These are phyloP conservation scores for Galeopsis tetrahit DNA, from an alignment of 257 asterid genomes.

Conservation along the genomic window DNA sequence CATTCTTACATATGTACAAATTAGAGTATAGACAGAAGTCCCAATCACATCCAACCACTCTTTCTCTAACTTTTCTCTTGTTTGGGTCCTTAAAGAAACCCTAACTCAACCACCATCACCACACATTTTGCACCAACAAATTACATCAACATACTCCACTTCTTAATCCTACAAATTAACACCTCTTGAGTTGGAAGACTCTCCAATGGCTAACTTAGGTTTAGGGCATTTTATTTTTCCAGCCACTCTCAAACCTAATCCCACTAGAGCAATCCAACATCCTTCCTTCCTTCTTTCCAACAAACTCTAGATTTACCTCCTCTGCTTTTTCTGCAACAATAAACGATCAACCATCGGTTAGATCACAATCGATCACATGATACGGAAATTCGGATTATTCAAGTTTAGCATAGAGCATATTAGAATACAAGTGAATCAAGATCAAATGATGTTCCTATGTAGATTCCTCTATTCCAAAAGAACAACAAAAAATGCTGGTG, in stretches of 20 bases:
- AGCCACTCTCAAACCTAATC: conserved; percentile 70
- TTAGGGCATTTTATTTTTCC: conserved; percentile 59
- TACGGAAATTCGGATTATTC: neutral
- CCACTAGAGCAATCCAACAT: conserved; percentile 49
- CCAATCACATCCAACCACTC: conserved; percentile 44
- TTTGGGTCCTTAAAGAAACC: conserved; percentile 32
- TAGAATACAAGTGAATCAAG: neutral
- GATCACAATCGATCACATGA: conserved; percentile 25
- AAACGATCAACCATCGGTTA: conserved; percentile 9
- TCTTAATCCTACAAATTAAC: conserved; percentile 37
- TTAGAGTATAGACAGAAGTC: conserved; percentile 40
- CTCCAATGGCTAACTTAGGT: conserved; percentile 62
- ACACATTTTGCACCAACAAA: conserved; percentile 42
- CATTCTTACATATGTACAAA: conserved; percentile 46
- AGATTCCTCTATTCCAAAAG: conserved; percentile 23
- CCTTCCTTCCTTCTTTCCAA: conserved; percentile 19
- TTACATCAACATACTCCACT: conserved; percentile 40
- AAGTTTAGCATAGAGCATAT: conserved; percentile 19
- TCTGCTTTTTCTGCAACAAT: conserved; percentile 37
- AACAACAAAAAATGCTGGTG: neutral
- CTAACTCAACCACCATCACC: conserved; percentile 39
- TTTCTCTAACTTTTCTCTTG: neutral
- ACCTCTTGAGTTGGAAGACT: conserved; percentile 39
- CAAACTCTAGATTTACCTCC: conserved; percentile 36
- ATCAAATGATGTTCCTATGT: conserved; percentile 24